phyloP scores from a whole-genome alignment of 257 asterid genomes.

The Penstemon barbatus region DNA sequence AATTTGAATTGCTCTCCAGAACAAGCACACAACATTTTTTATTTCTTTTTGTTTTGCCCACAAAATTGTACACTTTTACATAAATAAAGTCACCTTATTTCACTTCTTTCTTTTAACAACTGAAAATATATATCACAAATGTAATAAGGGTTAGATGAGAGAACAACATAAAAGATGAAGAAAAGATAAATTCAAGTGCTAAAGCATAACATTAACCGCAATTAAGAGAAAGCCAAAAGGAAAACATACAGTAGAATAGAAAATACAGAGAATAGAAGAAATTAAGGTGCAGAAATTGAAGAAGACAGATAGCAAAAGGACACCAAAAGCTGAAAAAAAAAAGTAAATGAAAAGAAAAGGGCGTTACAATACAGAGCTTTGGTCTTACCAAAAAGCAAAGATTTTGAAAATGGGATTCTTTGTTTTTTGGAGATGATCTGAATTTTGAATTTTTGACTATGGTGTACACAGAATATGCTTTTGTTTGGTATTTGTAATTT shows the following conservation, averaged over 20 bases:
- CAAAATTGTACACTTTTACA: slow-evolving; percentile 23
- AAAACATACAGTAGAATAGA: background rate
- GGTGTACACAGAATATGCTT: no score
- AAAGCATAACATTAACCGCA: background rate
- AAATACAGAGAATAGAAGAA: slow-evolving; percentile 27
- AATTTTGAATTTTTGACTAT: no score
- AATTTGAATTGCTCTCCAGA: slow-evolving; percentile 89
- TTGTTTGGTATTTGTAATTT: slow-evolving; percentile 3
- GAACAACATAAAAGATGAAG: background rate
- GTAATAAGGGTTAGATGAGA: background rate
- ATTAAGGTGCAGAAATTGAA: slow-evolving; percentile 23
- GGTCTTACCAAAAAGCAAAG: slow-evolving; percentile 31
- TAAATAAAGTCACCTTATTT: slow-evolving; percentile 25
- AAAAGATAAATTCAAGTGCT: slow-evolving; percentile 4
- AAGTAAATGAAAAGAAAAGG: slow-evolving; percentile 24
- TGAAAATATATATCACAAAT: background rate
- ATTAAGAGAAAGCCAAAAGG: background rate
- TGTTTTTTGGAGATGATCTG: background rate
- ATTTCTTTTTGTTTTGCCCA: slow-evolving; percentile 21
- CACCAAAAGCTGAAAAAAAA: slow-evolving; percentile 15
- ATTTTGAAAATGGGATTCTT: slow-evolving; percentile 24
- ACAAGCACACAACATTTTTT: slow-evolving; percentile 83
- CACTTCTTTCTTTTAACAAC: slow-evolving; percentile 27
- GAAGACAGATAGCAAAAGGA: slow-evolving; percentile 21
- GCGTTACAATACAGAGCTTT: slow-evolving; percentile 33